Conservation (phyloP, 345 rosid species). For the Eucalyptus cloeziana region DNA sequence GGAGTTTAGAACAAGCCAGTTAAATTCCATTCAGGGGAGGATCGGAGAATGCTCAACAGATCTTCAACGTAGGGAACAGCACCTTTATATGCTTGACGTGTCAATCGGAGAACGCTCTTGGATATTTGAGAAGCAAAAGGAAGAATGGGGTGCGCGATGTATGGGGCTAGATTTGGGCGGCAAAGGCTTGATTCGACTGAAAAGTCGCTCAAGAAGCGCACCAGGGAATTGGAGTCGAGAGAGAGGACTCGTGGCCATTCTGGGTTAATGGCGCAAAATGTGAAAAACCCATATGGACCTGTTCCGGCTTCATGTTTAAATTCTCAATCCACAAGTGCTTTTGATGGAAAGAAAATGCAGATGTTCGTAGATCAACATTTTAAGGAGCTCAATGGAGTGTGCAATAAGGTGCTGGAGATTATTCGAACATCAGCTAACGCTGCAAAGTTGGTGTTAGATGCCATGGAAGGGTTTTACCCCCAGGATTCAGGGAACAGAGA, state of each 20-base stretch:
- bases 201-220: not conserved
- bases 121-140: conserved; percentile 1
- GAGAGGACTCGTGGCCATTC: not conserved
- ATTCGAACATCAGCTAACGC: conserved; percentile 24
- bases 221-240: not conserved
- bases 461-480: conserved; percentile 23
- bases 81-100: not conserved
- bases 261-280: not conserved
- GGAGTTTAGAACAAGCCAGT: not conserved
- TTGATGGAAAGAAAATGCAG: conserved; percentile 20
- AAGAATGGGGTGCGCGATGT: not conserved
- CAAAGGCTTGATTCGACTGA: not conserved
- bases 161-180: not conserved
- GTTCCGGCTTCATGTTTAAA: not conserved
- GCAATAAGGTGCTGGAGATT: conserved; percentile 1
- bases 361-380: conserved; percentile 18
- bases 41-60: not conserved
- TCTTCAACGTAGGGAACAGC: not conserved
- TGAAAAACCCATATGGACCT: not conserved
- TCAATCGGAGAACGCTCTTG: not conserved
- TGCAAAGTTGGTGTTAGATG: conserved; percentile 37
- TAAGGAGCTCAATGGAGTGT: conserved; percentile 4
- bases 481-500: not conserved
- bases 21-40: not conserved
- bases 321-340: not conserved